Base-by-base conservation (phyloP, 495 filamentous ascomycete species). In the Hypomontagnella submonticulosa region DNA sequence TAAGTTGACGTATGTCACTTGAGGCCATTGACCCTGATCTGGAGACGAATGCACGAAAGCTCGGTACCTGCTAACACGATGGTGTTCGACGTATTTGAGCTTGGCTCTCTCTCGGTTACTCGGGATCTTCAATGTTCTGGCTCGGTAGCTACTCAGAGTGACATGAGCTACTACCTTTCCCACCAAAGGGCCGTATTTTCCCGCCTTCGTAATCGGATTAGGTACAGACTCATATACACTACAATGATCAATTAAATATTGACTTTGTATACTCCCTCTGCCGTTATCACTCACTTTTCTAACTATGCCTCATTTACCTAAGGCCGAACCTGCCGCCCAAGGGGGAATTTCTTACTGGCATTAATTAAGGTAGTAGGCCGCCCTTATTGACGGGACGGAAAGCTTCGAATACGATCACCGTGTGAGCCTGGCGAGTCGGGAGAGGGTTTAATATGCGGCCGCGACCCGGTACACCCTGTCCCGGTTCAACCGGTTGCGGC, bases 111-210 rank as follows among this genome's bases (percentile, higher is more conserved):
- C 38, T 67, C 65, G 65, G 59, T 30, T 50, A 13, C 65, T 68
- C 59, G 59, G 49, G 54, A 68, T 63, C 41, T 46, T 38, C 53
- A 48, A 68, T 63, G 33, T 46, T 38, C 53, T 54, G 11, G 32
- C 23, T 58, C 58, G 47, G 64, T 53, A 49, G 51, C 44, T 61
- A 52, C 23, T 7, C 10, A 41, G 51, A 38, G 53, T 49, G 41
- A 46, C 49, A 44, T 55, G 58, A 47, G 46, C 27, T 59, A 32
- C 37, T 12, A 53, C 49, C 20, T 46, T 34, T 48, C 40, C 33
- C 8, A 12, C 40, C 32, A 9, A 37, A 38, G 30, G 57, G 7
- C 41, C 41, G 12, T 20, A 34, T 51, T 48, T 53, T 40, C 15
- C 53, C 23, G 48, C 23, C 36, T 34, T 15, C 18, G 13, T n/a